These are phyloP conservation scores for Globisporangium echinulatum DNA, from an alignment of 352 stramenopile genomes.

Conservation along the genomic window DNA sequence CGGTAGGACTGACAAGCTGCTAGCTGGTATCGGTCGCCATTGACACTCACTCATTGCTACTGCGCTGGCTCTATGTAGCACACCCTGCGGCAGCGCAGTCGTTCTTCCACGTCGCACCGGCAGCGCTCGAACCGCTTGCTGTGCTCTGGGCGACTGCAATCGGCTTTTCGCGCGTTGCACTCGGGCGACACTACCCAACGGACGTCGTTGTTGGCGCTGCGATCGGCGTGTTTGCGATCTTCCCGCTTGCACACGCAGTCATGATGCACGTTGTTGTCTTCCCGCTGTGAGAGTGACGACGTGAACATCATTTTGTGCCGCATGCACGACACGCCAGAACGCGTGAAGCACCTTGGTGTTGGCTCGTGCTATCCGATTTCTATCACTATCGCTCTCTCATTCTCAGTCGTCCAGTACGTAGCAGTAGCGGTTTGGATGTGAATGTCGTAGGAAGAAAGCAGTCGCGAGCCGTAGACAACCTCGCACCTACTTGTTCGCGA, in stretches of 20 bases:
- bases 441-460: no score
- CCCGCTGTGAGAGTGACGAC: no score
- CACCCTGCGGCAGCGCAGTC: slow-evolving; percentile 35
- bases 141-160: slow-evolving; percentile 62
- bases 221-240: slow-evolving; percentile 59
- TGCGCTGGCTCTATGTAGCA: slow-evolving; percentile 2
- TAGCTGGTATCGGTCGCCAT: not conserved
- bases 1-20: not conserved
- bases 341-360: no score
- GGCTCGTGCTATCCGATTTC: no score
- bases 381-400: no score
- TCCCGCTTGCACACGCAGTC: slow-evolving; percentile 34
- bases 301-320: no score
- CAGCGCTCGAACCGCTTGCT: slow-evolving; percentile 31
- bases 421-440: no score
- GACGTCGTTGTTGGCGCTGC: slow-evolving; percentile 59
- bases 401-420: no score
- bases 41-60: not conserved
- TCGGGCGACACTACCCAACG: slow-evolving; percentile 79
- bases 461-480: no score
- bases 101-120: slow-evolving; percentile 47
- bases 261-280: slow-evolving; percentile 17
- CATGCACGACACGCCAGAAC: no score
- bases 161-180: slow-evolving; percentile 71
- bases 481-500: no score